Evolutionary conservation across 371 early-diverging fungal genomes (phyloP).

Genomic region (Apophysomyces trapeziformis): DNA sequence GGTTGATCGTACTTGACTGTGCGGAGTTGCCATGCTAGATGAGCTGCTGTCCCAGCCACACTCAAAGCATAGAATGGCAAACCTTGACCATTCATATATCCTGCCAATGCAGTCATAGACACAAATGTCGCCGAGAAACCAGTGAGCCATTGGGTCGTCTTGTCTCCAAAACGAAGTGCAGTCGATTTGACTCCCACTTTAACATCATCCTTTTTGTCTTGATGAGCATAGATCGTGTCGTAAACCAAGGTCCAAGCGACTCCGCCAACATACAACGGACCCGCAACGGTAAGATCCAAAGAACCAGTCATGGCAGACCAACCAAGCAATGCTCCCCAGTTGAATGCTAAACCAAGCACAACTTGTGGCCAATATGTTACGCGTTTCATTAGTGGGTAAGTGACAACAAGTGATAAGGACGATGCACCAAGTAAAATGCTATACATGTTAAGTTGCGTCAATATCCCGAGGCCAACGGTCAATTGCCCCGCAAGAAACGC

Average conservation of each 20-base stretch:
- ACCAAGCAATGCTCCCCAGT: constrained; percentile 95
- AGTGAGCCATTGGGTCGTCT: constrained; percentile 72
- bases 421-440: constrained; percentile 84
- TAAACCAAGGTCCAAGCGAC: constrained; percentile 95
- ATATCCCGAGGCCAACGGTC: constrained; percentile 77
- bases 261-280: constrained; percentile 88
- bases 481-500: constrained; percentile 83
- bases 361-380: constrained; percentile 95
- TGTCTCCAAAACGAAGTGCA: constrained; percentile 83
- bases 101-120: constrained; percentile 70
- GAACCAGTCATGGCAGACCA: constrained; percentile 89
- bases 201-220: constrained; percentile 91
- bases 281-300: constrained; percentile 67
- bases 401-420: constrained; percentile 77
- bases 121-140: constrained; percentile 77
- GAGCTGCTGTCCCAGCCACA: constrained; percentile 75
- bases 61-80: constrained; percentile 72
- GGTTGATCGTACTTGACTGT: constrained; percentile 74
- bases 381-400: constrained; percentile 96
- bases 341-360: constrained; percentile 90
- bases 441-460: constrained; percentile 76
- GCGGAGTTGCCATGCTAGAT: constrained; percentile 83
- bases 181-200: constrained; percentile 92
- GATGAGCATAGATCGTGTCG: constrained; percentile 97
- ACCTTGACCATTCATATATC: constrained; percentile 82